Percentiles rank a stretch among this genome's conserved stretches.
Conservation (phyloP, 176 grass and related monocot species). For the Musa troglodytarum region DNA sequence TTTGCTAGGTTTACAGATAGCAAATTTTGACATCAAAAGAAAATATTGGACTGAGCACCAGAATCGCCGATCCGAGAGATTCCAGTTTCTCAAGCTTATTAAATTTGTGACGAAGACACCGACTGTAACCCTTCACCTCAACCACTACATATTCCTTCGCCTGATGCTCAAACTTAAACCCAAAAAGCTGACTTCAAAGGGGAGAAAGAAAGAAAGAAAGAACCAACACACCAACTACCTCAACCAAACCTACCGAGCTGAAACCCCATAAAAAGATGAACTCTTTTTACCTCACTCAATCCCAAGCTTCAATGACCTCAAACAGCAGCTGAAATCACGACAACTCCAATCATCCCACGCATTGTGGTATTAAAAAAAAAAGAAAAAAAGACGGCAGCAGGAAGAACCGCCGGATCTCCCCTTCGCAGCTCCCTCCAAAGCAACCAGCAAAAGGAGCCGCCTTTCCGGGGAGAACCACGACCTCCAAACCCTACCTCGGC, state of each 20-base stretch:
- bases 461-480: background rate
- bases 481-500: background rate
- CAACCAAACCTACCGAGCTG: constrained; percentile 6
- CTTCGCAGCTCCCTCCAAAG: background rate
- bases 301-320: background rate
- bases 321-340: background rate
- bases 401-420: background rate
- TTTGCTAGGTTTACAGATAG: background rate
- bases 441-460: background rate
- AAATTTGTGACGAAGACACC: background rate
- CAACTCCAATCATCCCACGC: no score
- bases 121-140: background rate
- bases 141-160: background rate
- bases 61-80: background rate
- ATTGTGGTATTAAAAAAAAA: background rate
- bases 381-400: background rate
- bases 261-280: background rate
- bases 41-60: background rate
- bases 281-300: background rate
- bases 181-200: background rate
- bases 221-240: background rate
- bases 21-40: background rate
- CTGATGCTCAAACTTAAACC: background rate
- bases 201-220: background rate
- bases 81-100: background rate